Evolutionary conservation across 495 filamentous ascomycete species (phyloP), one percentile per base, ranked within the genome.

Genomic region (Collariella sp.): DNA sequence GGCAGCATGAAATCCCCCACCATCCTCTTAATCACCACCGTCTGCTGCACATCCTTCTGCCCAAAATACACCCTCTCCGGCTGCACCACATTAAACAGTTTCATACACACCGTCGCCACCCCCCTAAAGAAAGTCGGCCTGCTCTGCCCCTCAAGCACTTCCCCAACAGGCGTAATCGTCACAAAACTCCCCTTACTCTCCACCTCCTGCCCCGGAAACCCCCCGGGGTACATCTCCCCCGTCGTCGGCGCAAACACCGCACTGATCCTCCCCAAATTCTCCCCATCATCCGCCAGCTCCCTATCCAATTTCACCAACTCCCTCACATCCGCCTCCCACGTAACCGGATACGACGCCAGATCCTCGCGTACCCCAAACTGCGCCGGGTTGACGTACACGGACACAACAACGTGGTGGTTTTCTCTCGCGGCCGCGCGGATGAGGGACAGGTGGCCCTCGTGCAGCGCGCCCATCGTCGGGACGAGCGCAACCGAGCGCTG

Each of bases 11-110:
- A 91, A 63, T 99, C 93, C 57, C 79, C 71, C 3, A 96, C 87
- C 82, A 99, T 79, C 7, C 86, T 79, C 67, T 79, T 81, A 62
- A 99, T 87, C 6, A 99, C 79, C 7, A 91, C 87, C 0, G 89
- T 94, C 72, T 99, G 93, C 70, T 99, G 93, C 16, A 96, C 81
- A 62, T 99, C 93, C 72, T 99, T 97, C 71, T 97, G 94, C 1
- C 93, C 93, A 69, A 99, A 96, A 66, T 96, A 99, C 1, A 90
- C 94, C 40, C 81, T 80, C 39, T 95, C 88, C 2, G 93, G 89
- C 59, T 83, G 78, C 36, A 89, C 84, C 45, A 91, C 88, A 64
- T 96, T 97, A 71, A 98, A 93, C 20, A 98, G 72, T 76, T 98
- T 98, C 84, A 89, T 91, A 71, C 89, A 95, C 11, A 98, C 86